Evolutionary conservation across 768 basidiomycete genomes (phyloP).

Genomic region (Crepidotus variabilis): DNA sequence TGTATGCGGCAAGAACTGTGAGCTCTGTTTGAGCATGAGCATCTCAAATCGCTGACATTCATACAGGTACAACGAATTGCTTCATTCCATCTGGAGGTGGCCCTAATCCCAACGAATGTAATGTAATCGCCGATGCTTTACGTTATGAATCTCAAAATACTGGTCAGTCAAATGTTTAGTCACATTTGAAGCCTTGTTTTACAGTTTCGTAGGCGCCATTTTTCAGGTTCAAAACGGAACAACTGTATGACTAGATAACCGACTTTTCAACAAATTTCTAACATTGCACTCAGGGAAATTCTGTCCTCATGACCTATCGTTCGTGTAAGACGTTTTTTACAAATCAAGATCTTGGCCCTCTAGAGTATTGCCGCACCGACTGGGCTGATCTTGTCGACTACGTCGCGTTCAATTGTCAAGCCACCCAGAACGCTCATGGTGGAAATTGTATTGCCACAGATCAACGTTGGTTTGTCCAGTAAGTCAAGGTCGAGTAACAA

Average conservation of each 20-base stretch:
- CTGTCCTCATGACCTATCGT: constrained; percentile 35
- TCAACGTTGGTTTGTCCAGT: constrained; percentile 49
- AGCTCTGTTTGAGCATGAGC: constrained; percentile 7
- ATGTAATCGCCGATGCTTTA: constrained; percentile 46
- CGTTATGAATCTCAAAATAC: constrained; percentile 43
- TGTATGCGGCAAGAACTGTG: constrained; percentile 40
- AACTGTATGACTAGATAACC: constrained; percentile 18
- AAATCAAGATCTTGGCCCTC: constrained; percentile 36
- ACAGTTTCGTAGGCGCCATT: constrained; percentile 19
- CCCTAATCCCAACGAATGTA: constrained; percentile 44
- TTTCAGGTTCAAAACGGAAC: constrained; percentile 24
- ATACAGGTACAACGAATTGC: constrained; percentile 38
- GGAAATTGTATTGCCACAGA: constrained; percentile 44
- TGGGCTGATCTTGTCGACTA: constrained; percentile 40
- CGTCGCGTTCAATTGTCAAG: constrained; percentile 43
- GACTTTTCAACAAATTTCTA: neutral
- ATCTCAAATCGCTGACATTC: neutral
- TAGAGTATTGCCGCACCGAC: constrained; percentile 44
- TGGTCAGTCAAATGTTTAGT: constrained; percentile 20
- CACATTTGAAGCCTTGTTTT: neutral
- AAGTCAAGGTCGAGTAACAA: no score
- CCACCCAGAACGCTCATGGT: constrained; percentile 47
- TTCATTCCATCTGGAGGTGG: constrained; percentile 45
- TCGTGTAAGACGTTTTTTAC: constrained; percentile 45
- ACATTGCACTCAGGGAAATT: constrained; percentile 21